These are phyloP conservation scores for Hortiboletus flavorubellus DNA, from an alignment of 768 basidiomycete genomes.

Conservation along the genomic window DNA sequence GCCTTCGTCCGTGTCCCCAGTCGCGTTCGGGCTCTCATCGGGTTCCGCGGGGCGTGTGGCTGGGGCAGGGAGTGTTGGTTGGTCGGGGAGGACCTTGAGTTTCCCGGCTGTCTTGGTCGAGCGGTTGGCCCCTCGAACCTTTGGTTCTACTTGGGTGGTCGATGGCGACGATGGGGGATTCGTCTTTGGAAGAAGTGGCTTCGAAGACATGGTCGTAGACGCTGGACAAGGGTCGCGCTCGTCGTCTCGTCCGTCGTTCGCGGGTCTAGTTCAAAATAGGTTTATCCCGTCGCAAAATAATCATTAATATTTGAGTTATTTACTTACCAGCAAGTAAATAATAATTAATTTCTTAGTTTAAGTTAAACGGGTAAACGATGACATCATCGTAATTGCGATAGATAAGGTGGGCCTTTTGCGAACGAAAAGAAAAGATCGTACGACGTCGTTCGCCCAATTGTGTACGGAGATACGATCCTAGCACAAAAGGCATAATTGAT, in stretches of 20 bases:
- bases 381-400: slow-evolving; percentile 10
- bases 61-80: slow-evolving; percentile 53
- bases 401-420: not conserved
- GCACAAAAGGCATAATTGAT: no score
- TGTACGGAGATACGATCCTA: not conserved
- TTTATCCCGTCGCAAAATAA: slow-evolving; percentile 3
- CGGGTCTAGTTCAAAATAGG: slow-evolving; percentile 13
- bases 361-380: not conserved
- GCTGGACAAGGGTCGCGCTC: slow-evolving; percentile 5
- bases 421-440: not conserved
- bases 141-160: slow-evolving; percentile 38
- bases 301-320: slow-evolving; percentile 3
- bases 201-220: slow-evolving; percentile 26
- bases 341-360: no score
- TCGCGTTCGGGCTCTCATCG: slow-evolving; percentile 46
- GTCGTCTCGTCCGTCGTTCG: slow-evolving; percentile 13
- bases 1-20: slow-evolving; percentile 69
- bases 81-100: slow-evolving; percentile 84
- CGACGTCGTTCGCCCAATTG: not conserved
- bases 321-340: not conserved
- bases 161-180: slow-evolving; percentile 15
- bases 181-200: slow-evolving; percentile 32
- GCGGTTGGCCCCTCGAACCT: slow-evolving; percentile 69
- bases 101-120: slow-evolving; percentile 82
- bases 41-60: slow-evolving; percentile 24